Percentiles rank a stretch among this genome's conserved stretches.
phyloP scores from a whole-genome alignment of 345 rosid genomes.

The Gossypium rotundifolium region DNA sequence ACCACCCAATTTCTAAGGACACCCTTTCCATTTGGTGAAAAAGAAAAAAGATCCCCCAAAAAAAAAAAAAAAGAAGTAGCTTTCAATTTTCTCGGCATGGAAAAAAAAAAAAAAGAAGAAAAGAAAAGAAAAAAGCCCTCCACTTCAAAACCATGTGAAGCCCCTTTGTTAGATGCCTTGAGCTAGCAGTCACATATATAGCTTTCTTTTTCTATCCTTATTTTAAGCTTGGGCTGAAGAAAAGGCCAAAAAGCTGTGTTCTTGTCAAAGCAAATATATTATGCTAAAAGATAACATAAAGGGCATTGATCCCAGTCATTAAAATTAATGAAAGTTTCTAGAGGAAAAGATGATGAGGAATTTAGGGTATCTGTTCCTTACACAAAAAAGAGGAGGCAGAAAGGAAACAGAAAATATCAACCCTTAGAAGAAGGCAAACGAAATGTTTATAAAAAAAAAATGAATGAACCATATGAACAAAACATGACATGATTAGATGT shows the following conservation, averaged over 20 bases:
- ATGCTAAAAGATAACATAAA: constrained; percentile 13
- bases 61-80: constrained; percentile 9
- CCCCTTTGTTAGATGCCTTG: constrained; percentile 28
- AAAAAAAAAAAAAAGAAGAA: background rate
- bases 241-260: constrained; percentile 21
- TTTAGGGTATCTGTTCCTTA: background rate
- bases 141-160: constrained; percentile 31
- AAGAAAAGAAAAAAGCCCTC: constrained; percentile 3
- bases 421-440: constrained; percentile 15
- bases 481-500: constrained; percentile 20
- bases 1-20: constrained; percentile 20
- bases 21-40: constrained; percentile 16
- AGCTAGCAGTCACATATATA: constrained; percentile 23
- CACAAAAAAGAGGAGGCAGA: background rate
- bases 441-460: constrained; percentile 1
- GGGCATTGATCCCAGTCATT: constrained; percentile 7
- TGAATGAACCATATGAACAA: constrained; percentile 2
- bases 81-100: constrained; percentile 13
- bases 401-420: background rate
- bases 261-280: constrained; percentile 4
- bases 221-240: constrained; percentile 7
- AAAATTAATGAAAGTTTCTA: background rate
- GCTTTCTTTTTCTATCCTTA: background rate
- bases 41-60: background rate
- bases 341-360: background rate